Base-by-base conservation (phyloP, 139 green algal species). In the Volvox reticuliferus region DNA sequence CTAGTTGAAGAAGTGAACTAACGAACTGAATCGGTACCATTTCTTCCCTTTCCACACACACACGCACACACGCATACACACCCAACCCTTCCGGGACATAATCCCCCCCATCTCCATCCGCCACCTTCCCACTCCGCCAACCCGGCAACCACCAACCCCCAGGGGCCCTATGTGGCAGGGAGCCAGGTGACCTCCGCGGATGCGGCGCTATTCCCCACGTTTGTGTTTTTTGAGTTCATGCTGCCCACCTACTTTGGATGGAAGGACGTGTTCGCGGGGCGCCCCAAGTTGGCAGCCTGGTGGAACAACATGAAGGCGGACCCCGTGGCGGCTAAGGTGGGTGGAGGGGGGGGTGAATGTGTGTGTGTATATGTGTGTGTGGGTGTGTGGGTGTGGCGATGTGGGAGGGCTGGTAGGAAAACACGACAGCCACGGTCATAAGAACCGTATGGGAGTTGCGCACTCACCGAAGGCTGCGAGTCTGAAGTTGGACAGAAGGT, bases 211-310 rank as follows among this genome's bases (percentile, higher is more conserved):
- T 94, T 97, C 36, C 96, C 96, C 44, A 97, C 96, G 0, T 95
- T 97, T 73, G 92, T 97, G n/a, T 97, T 98, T 89, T 92, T 96
- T 30, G 89, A 89, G 0, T 93, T 93, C 92, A 97, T 97, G 17
- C 92, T 98, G 80, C 94, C 95, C 20, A 92, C 90, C 33, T 93
- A 96, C 84, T 98, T 98, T 89, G 96, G 97, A 21, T 98, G 96
- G 96, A 16, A 62, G 20, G 87, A 94, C 88, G 85, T 97, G 61
- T 97, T 96, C 89, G 90, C 71, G 16, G 90, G 93, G 30, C 93
- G 95, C 19, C 96, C 95, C 82, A 96, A 96, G 91, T 93, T 98
- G 63, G 91, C 73, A 61, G 86, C 76, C 12, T 98, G 94, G 94
- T 98, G 94, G 93, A 82, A 36, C 9, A 32, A 69, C 21, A 93